Percentiles rank a stretch among this genome's conserved stretches.
These are phyloP conservation scores for Ehretia macrophylla DNA, from an alignment of 257 asterid genomes.

Conservation along the genomic window DNA sequence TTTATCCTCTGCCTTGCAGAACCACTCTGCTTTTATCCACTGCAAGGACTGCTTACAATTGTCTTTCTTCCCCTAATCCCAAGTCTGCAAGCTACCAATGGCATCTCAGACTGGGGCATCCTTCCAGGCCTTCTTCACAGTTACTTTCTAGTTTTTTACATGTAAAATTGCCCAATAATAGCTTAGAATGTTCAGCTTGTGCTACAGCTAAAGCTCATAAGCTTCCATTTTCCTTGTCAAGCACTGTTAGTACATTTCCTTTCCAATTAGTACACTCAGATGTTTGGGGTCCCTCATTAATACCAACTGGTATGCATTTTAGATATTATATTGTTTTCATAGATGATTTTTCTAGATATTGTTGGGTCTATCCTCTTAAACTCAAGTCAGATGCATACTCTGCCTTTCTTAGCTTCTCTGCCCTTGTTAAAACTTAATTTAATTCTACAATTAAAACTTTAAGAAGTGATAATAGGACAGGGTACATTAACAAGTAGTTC, in stretches of 20 bases:
- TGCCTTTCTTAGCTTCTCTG: not conserved
- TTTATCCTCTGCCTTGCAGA: not conserved
- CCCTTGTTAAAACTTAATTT: not conserved
- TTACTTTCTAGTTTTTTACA: not conserved
- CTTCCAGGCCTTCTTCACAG: not conserved
- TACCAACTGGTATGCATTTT: not conserved
- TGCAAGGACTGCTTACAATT: not conserved
- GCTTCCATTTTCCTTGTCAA: not conserved
- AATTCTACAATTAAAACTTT: not conserved
- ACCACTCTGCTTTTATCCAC: not conserved
- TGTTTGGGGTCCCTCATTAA: not conserved
- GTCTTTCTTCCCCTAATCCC: not conserved
- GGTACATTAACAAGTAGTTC: not conserved
- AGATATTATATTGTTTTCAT: slow-evolving; percentile 1
- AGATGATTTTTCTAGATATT: not conserved
- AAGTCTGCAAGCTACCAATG: not conserved
- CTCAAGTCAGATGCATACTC: not conserved
- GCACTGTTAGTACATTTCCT: not conserved
- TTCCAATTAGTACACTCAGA: not conserved
- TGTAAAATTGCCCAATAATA: too few species aligned
- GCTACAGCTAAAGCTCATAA: not conserved
- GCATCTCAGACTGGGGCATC: slow-evolving; percentile 1
- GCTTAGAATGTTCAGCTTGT: not conserved
- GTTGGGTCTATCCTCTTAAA: not conserved
- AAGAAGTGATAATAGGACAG: not conserved